Base-by-base conservation (phyloP, 2,329 filamentous ascomycete species). In the Penicillium sp. region DNA sequence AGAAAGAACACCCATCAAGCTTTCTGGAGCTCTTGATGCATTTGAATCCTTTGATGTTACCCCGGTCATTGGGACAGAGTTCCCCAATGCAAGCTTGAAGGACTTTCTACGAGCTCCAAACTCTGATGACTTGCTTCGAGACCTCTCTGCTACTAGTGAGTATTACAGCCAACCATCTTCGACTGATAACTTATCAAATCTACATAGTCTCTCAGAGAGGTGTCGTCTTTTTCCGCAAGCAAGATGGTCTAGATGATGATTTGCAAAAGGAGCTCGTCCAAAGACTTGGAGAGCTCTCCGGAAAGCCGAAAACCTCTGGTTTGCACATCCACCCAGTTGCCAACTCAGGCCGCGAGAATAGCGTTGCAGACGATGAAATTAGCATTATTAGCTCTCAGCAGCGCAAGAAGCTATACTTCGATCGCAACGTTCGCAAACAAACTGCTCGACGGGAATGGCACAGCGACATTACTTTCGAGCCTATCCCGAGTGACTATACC, bases 221-320 rank as follows among this genome's bases (percentile, higher is more conserved):
- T 1, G 79, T 83, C 0, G 76, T 81, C 15, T 82, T 82, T 67
- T 81, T 82, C 68, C 77, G 79, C 39, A 74, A 75, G 37, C 80
- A 83, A 54, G 70, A 78, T 58, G 71, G 73, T 29, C 68, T 83
- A 10, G 74, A 71, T 42, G 73, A 80, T 36, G 72, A 79, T 4
- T 69, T 79, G 12, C 80, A 83, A 56, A 84, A 84, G 66, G 66
- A 76, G 15, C 74, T 83, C 12, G 74, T 75, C 39, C 78, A 82
- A 49, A 70, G 76, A 12, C 71, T 80, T 0, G 78, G 78, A 12
- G 68, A 76, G 52, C 68, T 80, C 9, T 71, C 75, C 5, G 77
- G 77, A 48, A 78, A 79, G 60, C 78, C 78, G 3, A 68, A 64
- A 48, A 73, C 72, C 10, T 79, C 77, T 0, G 60, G 69, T 20